phyloP scores from a whole-genome alignment of 768 basidiomycete genomes.

The Serendipita sp. region DNA sequence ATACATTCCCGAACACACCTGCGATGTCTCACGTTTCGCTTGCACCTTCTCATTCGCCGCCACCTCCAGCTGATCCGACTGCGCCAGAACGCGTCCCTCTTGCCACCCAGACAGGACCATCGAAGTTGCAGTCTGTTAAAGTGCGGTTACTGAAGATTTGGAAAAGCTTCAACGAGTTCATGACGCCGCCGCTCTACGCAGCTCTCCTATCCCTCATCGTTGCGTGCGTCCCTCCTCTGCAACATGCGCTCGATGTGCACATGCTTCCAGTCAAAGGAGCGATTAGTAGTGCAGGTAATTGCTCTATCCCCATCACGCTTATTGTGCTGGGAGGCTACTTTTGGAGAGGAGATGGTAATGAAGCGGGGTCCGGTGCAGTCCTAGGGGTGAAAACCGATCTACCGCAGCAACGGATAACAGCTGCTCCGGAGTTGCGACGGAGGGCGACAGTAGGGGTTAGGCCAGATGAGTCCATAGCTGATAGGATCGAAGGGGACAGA shows the following conservation, averaged over 20 bases:
- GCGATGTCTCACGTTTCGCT: not conserved
- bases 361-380: not conserved
- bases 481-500: not conserved
- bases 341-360: conserved; percentile 22
- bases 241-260: conserved; percentile 49
- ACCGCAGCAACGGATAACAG: not conserved
- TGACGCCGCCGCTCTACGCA: conserved; percentile 82
- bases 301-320: conserved; percentile 76
- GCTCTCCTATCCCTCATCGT: conserved; percentile 59
- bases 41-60: not conserved
- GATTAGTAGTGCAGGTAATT: conserved; percentile 49
- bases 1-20: conserved; percentile 50
- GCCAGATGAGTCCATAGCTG: not conserved
- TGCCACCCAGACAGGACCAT: not conserved
- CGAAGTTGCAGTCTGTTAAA: conserved; percentile 12
- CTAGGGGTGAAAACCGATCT: not conserved
- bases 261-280: conserved; percentile 55
- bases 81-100: not conserved
- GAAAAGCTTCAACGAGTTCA: conserved; percentile 44
- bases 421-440: not conserved
- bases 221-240: conserved; percentile 60
- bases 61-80: not conserved
- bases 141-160: conserved; percentile 20
- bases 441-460: not conserved
- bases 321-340: conserved; percentile 92